Evolutionary conservation across 164 flowering plant genomes (phyloP).

Genomic region (Litsea cubeba): DNA sequence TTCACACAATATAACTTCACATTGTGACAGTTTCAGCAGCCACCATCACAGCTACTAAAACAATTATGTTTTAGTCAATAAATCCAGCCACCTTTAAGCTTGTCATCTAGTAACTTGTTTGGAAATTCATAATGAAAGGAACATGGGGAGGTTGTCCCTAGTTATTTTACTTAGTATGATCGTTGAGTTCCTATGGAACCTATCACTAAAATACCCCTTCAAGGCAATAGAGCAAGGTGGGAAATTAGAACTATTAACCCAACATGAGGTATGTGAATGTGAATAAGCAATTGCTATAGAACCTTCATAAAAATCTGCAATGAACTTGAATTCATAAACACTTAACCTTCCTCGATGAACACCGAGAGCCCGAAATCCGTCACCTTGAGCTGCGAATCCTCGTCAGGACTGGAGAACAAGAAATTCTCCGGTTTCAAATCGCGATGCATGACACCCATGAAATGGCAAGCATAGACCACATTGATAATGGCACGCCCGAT

Average conservation of each 20-base stretch:
- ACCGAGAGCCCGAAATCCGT: conserved; percentile 90
- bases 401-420: conserved; percentile 50
- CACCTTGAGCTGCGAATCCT: conserved; percentile 59
- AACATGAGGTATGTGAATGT: neutral
- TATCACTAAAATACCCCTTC: neutral
- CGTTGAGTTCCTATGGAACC: neutral
- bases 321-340: neutral
- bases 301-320: neutral
- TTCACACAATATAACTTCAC: too few relatives aligned
- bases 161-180: neutral
- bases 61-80: neutral
- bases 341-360: conserved; percentile 75
- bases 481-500: conserved; percentile 67
- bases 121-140: neutral
- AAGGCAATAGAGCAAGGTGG: neutral
- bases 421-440: conserved; percentile 96
- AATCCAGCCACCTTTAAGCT: neutral
- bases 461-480: conserved; percentile 87
- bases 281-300: neutral
- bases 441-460: conserved; percentile 93
- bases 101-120: neutral
- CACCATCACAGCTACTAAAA: too few relatives aligned
- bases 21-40: too few relatives aligned
- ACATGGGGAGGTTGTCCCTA: neutral
- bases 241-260: neutral